A percentile compares a stretch with the other conserved stretches of the same genome.
phyloP scores from a whole-genome alignment of 768 basidiomycete species.

The Podaxis mareebaensis region DNA sequence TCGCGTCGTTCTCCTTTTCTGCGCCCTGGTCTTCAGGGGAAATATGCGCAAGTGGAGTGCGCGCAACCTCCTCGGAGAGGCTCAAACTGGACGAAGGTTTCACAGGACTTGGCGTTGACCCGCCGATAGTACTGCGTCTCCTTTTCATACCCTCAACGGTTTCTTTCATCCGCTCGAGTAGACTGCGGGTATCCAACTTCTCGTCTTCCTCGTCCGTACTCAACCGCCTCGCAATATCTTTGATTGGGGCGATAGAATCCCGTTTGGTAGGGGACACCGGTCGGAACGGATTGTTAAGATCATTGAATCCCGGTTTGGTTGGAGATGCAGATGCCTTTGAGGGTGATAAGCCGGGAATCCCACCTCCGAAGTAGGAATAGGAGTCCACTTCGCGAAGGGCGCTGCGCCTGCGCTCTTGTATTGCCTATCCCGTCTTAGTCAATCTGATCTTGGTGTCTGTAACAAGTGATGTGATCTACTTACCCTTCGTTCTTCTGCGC shows the following conservation, averaged over 20 bases:
- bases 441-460: not conserved
- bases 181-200: slow-evolving; percentile 37
- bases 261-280: slow-evolving; percentile 12
- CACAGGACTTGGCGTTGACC: slow-evolving; percentile 6
- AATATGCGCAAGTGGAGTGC: not conserved
- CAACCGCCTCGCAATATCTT: slow-evolving; percentile 17
- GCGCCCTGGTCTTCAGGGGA: not conserved
- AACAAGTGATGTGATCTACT: slow-evolving; percentile 22
- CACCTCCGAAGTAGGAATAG: slow-evolving; percentile 49
- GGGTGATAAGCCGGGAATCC: slow-evolving; percentile 52
- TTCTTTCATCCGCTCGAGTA: slow-evolving; percentile 51
- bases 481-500: slow-evolving; percentile 47
- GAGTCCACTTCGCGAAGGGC: slow-evolving; percentile 50
- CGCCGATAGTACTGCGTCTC: slow-evolving; percentile 35
- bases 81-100: not conserved
- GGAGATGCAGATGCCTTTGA: slow-evolving; percentile 25
- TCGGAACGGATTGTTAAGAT: slow-evolving; percentile 19
- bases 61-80: slow-evolving; percentile 4
- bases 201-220: slow-evolving; percentile 32
- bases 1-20: slow-evolving; percentile 13
- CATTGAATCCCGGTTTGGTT: slow-evolving; percentile 15
- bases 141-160: slow-evolving; percentile 49
- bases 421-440: slow-evolving; percentile 41
- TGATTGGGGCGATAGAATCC: slow-evolving; percentile 12
- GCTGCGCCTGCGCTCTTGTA: slow-evolving; percentile 62